Conservation (phyloP, 768 basidiomycete species). For the Naganishia onofrii region DNA sequence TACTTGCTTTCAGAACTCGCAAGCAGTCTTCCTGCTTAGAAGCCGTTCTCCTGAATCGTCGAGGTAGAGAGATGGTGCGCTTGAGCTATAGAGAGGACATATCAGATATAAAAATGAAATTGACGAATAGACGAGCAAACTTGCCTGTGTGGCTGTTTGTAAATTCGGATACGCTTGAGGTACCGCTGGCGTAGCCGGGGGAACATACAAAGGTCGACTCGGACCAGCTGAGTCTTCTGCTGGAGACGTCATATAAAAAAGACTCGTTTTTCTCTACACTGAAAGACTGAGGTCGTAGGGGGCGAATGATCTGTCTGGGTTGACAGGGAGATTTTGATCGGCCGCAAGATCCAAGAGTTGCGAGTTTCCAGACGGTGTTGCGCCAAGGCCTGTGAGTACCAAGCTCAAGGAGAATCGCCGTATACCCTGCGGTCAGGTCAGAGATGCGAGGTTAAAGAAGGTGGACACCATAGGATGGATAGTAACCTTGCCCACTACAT, state of each 20-base stretch:
- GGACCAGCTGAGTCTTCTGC: not conserved
- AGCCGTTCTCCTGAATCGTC: slow-evolving; percentile 37
- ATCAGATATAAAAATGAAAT: not conserved
- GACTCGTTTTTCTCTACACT: not conserved
- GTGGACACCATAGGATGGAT: not conserved
- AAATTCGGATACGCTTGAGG: slow-evolving; percentile 31
- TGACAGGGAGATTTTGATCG: not conserved
- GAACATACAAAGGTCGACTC: not conserved
- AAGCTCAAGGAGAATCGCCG: not conserved
- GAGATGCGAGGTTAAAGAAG: not conserved
- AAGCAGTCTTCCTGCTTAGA: slow-evolving; percentile 44
- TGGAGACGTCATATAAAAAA: not conserved
- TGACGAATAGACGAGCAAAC: not conserved
- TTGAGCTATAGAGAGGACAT: slow-evolving; percentile 8
- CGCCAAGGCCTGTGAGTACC: not conserved
- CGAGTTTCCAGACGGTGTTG: not conserved
- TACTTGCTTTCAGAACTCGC: slow-evolving; percentile 42
- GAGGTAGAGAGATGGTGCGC: slow-evolving; percentile 24
- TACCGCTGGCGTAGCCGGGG: slow-evolving; percentile 22
- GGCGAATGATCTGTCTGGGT: not conserved
- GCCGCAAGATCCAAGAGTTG: not conserved
- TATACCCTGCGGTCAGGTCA: not conserved
- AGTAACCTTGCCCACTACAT: not conserved
- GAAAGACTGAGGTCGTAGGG: not conserved
- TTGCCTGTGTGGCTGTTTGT: slow-evolving; percentile 31